A percentile compares a stretch with the other conserved stretches of the same genome.
These are phyloP conservation scores for Naegleria fowleri DNA, from an alignment of 208 protist genomes.

Conservation along the genomic window DNA sequence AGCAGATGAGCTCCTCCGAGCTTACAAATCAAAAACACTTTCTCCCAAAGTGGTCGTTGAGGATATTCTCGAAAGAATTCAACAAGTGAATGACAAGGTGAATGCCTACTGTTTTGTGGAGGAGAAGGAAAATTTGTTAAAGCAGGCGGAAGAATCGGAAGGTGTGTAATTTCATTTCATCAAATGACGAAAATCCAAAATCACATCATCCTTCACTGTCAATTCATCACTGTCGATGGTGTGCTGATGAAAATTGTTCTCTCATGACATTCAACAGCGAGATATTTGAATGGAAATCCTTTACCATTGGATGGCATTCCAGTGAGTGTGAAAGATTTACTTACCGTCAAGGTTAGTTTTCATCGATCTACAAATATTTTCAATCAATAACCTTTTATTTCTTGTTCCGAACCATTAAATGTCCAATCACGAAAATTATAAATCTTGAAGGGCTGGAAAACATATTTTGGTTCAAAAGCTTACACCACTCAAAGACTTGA, in stretches of 20 bases:
- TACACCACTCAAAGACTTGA: too few species aligned
- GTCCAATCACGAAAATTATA: too few species aligned
- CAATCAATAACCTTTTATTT: too few species aligned
- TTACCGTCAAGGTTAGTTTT: not conserved
- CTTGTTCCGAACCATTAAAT: too few species aligned
- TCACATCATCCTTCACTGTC: too few species aligned
- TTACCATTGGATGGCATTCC: not conserved
- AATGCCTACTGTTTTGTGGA: not conserved
- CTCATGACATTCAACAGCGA: not conserved
- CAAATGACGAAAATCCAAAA: too few species aligned
- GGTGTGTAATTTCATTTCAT: not conserved
- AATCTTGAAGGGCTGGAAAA: not conserved
- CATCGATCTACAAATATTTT: too few species aligned
- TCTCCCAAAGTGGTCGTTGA: not conserved
- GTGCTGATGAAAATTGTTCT: too few species aligned
- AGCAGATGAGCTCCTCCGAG: not conserved
- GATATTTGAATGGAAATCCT: not conserved
- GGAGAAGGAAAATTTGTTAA: not conserved
- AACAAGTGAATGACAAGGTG: not conserved
- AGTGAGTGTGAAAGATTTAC: not conserved
- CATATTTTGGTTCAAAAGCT: not conserved
- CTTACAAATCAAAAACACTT: not conserved
- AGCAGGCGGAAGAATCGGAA: not conserved
- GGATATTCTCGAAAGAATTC: not conserved
- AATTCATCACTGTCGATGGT: too few species aligned